Conservation (phyloP, 129 eudicot species). For the Ambrosia trifida region DNA sequence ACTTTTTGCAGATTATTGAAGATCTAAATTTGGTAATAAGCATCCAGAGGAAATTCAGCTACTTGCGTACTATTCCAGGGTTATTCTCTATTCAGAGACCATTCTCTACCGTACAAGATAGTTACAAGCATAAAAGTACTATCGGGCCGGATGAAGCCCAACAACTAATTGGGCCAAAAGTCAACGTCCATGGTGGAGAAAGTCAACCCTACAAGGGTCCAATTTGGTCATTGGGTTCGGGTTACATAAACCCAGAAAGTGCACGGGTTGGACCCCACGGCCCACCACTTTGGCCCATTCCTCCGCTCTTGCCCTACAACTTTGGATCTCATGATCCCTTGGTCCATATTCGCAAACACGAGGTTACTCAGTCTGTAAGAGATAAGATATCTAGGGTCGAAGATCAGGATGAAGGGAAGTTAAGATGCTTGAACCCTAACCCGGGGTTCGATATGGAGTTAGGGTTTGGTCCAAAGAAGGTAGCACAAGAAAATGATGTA, state of each 20-base stretch:
- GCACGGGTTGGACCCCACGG: conserved; percentile 23
- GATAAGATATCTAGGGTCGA: conserved; percentile 26
- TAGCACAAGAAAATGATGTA: conserved; percentile 32
- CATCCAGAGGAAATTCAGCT: conserved; percentile 76
- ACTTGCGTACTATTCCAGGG: conserved; percentile 74
- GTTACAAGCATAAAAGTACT: conserved; percentile 32
- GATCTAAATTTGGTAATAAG: conserved; percentile 68
- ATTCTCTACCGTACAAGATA: conserved; percentile 34
- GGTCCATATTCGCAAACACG: neutral
- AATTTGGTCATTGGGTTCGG: conserved; percentile 44
- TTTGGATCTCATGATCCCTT: conserved; percentile 35
- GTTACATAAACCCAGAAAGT: conserved; percentile 41
- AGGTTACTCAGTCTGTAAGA: conserved; percentile 14
- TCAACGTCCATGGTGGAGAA: conserved; percentile 31
- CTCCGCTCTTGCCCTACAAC: conserved; percentile 67
- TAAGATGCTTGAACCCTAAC: conserved; percentile 16
- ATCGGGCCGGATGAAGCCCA: conserved; percentile 39
- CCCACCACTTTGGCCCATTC: conserved; percentile 55
- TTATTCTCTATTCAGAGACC: conserved; percentile 64
- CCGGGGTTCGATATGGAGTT: conserved; percentile 22
- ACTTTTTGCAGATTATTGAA: conserved; percentile 49
- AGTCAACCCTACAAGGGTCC: conserved; percentile 31
- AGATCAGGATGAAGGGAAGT: conserved; percentile 29
- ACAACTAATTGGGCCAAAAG: conserved; percentile 39
- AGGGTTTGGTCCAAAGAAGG: conserved; percentile 37